phyloP scores from a whole-genome alignment of 2,329 filamentous ascomycete species.

The Paecilomyces variotii region DNA sequence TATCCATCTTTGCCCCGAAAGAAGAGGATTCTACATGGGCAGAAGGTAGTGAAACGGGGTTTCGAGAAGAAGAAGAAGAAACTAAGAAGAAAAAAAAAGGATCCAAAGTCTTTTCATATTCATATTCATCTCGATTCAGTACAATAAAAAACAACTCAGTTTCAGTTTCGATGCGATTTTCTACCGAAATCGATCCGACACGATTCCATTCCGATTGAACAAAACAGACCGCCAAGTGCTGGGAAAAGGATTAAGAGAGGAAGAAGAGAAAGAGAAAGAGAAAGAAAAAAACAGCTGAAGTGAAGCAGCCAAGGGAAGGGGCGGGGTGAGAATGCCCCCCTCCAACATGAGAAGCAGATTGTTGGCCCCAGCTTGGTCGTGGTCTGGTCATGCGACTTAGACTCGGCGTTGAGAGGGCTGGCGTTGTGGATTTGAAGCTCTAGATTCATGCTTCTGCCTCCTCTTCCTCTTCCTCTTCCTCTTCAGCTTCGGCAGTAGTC shows the following conservation, averaged over 20 bases:
- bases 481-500: slow-evolving; percentile 14
- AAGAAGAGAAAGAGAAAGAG: not conserved
- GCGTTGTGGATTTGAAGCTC: not conserved
- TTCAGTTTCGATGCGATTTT: not conserved
- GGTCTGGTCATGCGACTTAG: not conserved
- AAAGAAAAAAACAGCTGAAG: not conserved
- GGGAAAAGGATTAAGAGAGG: not conserved
- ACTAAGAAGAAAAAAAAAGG: not conserved
- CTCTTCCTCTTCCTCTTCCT: slow-evolving; percentile 10
- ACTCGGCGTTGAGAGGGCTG: not conserved
- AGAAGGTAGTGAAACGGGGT: no score
- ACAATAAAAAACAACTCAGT: not conserved
- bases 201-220: not conserved
- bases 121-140: slow-evolving; percentile 8
- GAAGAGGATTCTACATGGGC: no score
- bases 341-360: not conserved
- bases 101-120: slow-evolving; percentile 1
- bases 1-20: no score
- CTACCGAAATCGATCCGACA: not conserved
- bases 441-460: slow-evolving; percentile 9
- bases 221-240: not conserved
- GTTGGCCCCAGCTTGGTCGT: not conserved
- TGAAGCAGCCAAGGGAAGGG: not conserved
- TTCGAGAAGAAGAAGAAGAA: not conserved
- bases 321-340: not conserved